Evolutionary conservation across 257 asterid genomes (phyloP).

Genomic region (Penstemon davidsonii): DNA sequence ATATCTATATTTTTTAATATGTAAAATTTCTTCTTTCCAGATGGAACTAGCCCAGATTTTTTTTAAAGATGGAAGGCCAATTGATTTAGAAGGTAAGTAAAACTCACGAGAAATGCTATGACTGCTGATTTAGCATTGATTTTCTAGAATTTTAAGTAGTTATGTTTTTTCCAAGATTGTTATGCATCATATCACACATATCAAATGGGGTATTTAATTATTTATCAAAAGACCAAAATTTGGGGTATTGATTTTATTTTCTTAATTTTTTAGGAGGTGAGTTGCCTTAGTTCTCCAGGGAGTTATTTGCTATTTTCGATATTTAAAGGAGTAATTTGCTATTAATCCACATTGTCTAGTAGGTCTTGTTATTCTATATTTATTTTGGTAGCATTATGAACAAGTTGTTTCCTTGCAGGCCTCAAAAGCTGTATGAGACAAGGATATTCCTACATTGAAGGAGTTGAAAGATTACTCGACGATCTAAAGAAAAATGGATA

Average conservation of each 20-base stretch:
- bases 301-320: not conserved
- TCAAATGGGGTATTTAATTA: not conserved
- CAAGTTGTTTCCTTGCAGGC: conserved; percentile 45
- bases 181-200: no score
- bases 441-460: conserved; percentile 76
- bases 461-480: conserved; percentile 67
- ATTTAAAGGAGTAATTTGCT: not conserved
- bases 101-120: not conserved
- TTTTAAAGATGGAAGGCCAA: conserved; percentile 78
- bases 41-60: conserved; percentile 62
- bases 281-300: not conserved
- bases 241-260: not conserved
- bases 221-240: not conserved
- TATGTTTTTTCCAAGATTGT: no score
- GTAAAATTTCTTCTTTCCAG: conserved; percentile 44
- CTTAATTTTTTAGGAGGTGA: not conserved
- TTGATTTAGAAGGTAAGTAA: conserved; percentile 74
- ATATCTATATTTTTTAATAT: conserved; percentile 19
- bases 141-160: no score
- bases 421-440: conserved; percentile 77
- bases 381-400: conserved; percentile 15
- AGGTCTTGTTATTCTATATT: not conserved
- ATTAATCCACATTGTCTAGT: not conserved
- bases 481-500: conserved; percentile 75
- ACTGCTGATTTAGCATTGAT: no score